Percentiles rank a stretch among this genome's conserved stretches.
Conservation (phyloP, 1,284 basidiomycete species). For the Ganoderma leucocontextum region DNA sequence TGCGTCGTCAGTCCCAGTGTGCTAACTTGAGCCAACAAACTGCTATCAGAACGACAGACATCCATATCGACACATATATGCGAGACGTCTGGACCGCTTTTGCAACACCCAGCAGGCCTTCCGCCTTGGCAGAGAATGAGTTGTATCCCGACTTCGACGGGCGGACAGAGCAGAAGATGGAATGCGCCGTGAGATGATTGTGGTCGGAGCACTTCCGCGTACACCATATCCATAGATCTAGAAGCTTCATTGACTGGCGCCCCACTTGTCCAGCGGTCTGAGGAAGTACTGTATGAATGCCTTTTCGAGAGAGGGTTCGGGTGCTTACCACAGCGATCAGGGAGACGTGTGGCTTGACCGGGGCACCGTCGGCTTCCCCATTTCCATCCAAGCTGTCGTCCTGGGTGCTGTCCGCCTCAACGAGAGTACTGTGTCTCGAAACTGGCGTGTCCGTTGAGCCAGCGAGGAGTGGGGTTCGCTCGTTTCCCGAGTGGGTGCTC, state of each 20-base stretch:
- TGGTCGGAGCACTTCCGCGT: neutral
- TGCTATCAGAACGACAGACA: too few species aligned
- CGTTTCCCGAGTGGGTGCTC: neutral
- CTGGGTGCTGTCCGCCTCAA: neutral
- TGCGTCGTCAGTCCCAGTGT: too few species aligned
- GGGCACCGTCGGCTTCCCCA: slow-evolving; percentile 13
- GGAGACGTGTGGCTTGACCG: slow-evolving; percentile 26
- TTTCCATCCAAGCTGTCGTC: neutral
- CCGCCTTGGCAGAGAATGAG: too few species aligned
- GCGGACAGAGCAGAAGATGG: too few species aligned
- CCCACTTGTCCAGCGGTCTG: neutral
- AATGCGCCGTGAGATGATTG: neutral
- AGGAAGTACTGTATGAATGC: neutral
- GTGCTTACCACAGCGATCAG: slow-evolving; percentile 33
- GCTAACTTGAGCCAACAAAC: too few species aligned
- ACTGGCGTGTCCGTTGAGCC: neutral
- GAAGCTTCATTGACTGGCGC: neutral
- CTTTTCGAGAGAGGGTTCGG: neutral
- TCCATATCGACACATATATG: too few species aligned
- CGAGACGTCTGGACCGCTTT: too few species aligned
- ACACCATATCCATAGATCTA: neutral
- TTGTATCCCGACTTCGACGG: too few species aligned
- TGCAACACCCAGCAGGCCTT: too few species aligned
- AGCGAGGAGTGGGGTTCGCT: slow-evolving; percentile 8
- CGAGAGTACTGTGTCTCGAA: slow-evolving; percentile 10